These are phyloP conservation scores for Sclerotinia nivalis DNA, from an alignment of 2,329 filamentous ascomycete genomes.

Conservation along the genomic window DNA sequence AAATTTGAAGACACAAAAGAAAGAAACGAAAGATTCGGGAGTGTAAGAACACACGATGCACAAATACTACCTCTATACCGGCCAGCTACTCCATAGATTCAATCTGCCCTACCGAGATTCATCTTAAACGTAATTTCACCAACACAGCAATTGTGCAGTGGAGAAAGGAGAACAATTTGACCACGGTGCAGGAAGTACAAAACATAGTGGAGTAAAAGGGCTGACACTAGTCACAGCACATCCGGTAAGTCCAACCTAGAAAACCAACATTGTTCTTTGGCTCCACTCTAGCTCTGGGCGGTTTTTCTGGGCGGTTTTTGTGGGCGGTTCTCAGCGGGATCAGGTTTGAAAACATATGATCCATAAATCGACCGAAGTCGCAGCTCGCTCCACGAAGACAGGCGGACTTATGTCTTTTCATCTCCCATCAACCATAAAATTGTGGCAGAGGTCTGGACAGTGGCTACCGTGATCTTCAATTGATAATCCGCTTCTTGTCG, in stretches of 20 bases:
- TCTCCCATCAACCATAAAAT: background rate
- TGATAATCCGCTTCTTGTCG: conserved; percentile 6
- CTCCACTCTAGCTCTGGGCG: conserved; percentile 9
- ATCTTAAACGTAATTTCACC: conserved; percentile 9
- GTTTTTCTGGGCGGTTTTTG: background rate
- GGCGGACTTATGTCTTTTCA: background rate
- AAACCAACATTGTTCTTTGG: conserved; percentile 7
- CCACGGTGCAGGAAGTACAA: conserved; percentile 8
- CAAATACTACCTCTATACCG: conserved; percentile 3
- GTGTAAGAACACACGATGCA: background rate
- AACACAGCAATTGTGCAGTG: conserved; percentile 4
- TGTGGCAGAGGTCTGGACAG: background rate
- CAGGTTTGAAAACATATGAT: background rate
- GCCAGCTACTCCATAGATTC: conserved; percentile 5
- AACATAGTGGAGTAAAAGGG: conserved; percentile 15
- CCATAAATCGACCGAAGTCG: conserved; percentile 7
- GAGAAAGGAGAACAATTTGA: conserved; percentile 6
- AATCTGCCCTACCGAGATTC: conserved; percentile 15
- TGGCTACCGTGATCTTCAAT: background rate
- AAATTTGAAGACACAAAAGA: background rate
- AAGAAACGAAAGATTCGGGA: background rate
- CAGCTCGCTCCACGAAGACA: background rate
- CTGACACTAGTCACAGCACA: conserved; percentile 1
- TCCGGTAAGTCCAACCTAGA: conserved; percentile 1
- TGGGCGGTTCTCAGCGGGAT: conserved; percentile 7